phyloP scores from a whole-genome alignment of 1,139 yeast genomes.

The Candida albicans region DNA sequence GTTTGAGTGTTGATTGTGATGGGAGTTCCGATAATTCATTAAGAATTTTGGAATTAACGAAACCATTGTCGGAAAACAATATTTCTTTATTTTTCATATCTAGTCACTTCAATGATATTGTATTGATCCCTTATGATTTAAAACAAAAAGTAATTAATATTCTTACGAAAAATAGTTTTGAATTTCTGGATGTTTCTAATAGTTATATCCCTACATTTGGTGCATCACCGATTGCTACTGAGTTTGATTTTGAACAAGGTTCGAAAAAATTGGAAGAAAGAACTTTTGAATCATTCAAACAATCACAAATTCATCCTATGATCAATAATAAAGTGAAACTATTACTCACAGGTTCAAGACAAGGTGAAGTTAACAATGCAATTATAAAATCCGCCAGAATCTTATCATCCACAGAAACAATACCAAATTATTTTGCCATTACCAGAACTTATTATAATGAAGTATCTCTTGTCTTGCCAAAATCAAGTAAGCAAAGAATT shows the following conservation, averaged over 20 bases:
- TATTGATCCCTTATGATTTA: slow-evolving; percentile 53
- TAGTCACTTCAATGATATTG: slow-evolving; percentile 66
- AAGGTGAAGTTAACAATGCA: slow-evolving; percentile 44
- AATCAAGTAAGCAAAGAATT: slow-evolving; percentile 34
- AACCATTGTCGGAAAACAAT: slow-evolving; percentile 57
- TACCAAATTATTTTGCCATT: slow-evolving; percentile 57
- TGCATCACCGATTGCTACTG: slow-evolving; percentile 1
- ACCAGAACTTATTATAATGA: slow-evolving; percentile 56
- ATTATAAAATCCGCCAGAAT: slow-evolving; percentile 37
- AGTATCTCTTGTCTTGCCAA: slow-evolving; percentile 55
- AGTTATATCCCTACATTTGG: slow-evolving; percentile 25
- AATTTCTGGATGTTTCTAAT: slow-evolving; percentile 43
- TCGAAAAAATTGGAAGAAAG: slow-evolving; percentile 23
- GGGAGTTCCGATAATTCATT: slow-evolving; percentile 55
- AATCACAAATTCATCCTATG: slow-evolving; percentile 44
- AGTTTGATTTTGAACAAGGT: slow-evolving; percentile 5
- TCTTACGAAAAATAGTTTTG: slow-evolving; percentile 43
- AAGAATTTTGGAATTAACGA: slow-evolving; percentile 57
- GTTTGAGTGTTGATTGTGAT: slow-evolving; percentile 62
- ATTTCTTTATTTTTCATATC: slow-evolving; percentile 64
- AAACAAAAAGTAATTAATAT: slow-evolving; percentile 47
- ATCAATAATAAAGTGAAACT: slow-evolving; percentile 43
- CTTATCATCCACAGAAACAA: slow-evolving; percentile 24
- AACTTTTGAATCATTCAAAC: slow-evolving; percentile 44
- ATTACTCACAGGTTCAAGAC: slow-evolving; percentile 62